phyloP scores from a whole-genome alignment of 140 eudicot species.

The Bidens hawaiensis region DNA sequence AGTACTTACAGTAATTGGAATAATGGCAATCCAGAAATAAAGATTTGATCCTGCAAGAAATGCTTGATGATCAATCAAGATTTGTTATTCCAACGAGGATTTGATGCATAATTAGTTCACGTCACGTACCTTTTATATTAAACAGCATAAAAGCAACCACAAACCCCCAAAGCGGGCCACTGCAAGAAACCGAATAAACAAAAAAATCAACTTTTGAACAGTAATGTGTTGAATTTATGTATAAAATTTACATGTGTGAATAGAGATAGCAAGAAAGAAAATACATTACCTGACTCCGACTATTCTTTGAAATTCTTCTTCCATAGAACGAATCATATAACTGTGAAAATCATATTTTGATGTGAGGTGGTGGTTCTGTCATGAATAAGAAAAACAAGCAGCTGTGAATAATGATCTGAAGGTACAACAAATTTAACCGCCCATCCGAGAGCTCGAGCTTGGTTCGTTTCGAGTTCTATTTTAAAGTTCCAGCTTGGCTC shows the following conservation, averaged over 20 bases:
- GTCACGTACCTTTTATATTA: slow-evolving; percentile 65
- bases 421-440: not conserved
- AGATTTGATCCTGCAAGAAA: slow-evolving; percentile 88
- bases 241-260: not conserved
- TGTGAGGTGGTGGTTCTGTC: slow-evolving; percentile 98
- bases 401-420: slow-evolving; percentile 29
- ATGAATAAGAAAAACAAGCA: slow-evolving; percentile 42
- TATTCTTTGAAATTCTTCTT: slow-evolving; percentile 95
- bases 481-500: too few species aligned
- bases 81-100: not conserved
- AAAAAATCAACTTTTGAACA: slow-evolving; percentile 2
- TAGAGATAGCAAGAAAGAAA: not conserved
- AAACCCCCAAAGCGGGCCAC: slow-evolving; percentile 99
- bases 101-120: slow-evolving; percentile 6
- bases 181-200: slow-evolving; percentile 34
- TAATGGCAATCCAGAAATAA: slow-evolving; percentile 94
- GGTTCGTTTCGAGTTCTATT: too few species aligned
- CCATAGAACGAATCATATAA: slow-evolving; percentile 99
- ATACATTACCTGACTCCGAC: slow-evolving; percentile 88
- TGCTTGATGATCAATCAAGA: slow-evolving; percentile 2
- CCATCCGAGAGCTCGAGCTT: too few species aligned
- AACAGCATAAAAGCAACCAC: slow-evolving; percentile 94
- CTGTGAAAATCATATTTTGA: slow-evolving; percentile 98
- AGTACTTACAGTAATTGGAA: slow-evolving; percentile 81
- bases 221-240: not conserved